These are phyloP conservation scores for Spergularia azorica DNA, from an alignment of 179 eudicot genomes.

Conservation along the genomic window DNA sequence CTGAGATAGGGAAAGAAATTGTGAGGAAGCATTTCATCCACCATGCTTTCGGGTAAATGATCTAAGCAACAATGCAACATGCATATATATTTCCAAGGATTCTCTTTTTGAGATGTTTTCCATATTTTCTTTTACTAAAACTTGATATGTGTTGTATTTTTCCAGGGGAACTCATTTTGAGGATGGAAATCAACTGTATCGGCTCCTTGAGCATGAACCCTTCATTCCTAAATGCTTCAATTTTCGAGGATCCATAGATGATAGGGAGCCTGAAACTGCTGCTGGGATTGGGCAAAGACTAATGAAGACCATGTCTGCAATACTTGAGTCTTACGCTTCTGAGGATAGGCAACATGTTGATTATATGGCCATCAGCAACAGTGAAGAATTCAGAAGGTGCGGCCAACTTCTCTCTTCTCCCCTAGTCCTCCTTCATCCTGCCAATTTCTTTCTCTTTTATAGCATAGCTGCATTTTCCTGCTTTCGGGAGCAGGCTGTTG, in stretches of 20 bases:
- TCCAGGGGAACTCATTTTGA: conserved; percentile 70
- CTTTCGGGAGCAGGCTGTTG: too few relatives aligned
- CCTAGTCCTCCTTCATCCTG: not conserved
- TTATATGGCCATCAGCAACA: conserved; percentile 80
- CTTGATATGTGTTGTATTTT: not conserved
- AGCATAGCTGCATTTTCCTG: not conserved
- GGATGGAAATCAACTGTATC: conserved; percentile 69
- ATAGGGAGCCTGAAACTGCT: conserved; percentile 64
- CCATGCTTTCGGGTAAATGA: conserved; percentile 69
- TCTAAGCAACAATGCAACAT: too few relatives aligned
- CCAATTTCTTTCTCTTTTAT: too few relatives aligned
- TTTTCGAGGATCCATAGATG: conserved; percentile 66
- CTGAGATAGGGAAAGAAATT: conserved; percentile 69
- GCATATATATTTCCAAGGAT: too few relatives aligned
- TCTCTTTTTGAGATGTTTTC: too few relatives aligned
- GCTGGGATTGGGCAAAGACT: conserved; percentile 53
- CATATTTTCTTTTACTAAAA: not conserved
- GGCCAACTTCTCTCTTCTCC: not conserved
- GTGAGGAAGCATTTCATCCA: conserved; percentile 78
- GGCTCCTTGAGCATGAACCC: conserved; percentile 87
- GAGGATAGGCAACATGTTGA: conserved; percentile 67
- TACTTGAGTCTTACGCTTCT: conserved; percentile 91
- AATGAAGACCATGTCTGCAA: conserved; percentile 74
- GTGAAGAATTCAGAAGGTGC: conserved; percentile 94
- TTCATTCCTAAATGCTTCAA: conserved; percentile 80